phyloP scores from a whole-genome alignment of 2,329 filamentous ascomycete genomes.

The Diaporthe destruens region DNA sequence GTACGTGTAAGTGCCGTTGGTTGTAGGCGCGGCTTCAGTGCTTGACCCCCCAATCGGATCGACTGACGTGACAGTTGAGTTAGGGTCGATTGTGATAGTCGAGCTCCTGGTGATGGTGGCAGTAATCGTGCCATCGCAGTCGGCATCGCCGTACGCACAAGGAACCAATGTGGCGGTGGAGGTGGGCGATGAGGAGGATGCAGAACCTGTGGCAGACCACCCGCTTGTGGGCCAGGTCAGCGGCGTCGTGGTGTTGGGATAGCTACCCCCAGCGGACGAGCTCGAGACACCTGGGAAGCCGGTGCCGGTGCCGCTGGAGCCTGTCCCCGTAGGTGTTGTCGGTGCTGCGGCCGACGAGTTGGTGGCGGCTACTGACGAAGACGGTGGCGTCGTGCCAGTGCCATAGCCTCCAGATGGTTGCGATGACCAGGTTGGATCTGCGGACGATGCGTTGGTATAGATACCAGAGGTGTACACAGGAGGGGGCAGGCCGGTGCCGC shows the following conservation, averaged over 20 bases:
- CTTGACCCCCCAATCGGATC: constrained; percentile 1
- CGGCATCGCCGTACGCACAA: constrained; percentile 15
- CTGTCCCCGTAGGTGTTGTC: neutral
- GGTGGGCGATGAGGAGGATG: constrained; percentile 10
- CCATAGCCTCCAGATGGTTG: neutral
- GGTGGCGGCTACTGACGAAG: constrained; percentile 1
- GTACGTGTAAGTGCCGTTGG: neutral
- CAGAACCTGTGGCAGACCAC: constrained; percentile 35
- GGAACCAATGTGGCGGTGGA: constrained; percentile 1
- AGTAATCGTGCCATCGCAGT: constrained; percentile 20
- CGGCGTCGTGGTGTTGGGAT: constrained; percentile 34
- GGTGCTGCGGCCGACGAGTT: constrained; percentile 18
- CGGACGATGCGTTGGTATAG: constrained; percentile 34
- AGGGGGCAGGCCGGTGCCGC: constrained; percentile 19
- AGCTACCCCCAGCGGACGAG: constrained; percentile 12
- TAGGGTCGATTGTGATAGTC: constrained; percentile 2
- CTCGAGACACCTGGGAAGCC: constrained; percentile 11
- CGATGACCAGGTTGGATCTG: neutral
- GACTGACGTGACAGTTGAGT: constrained; percentile 17
- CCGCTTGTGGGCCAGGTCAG: constrained; percentile 35
- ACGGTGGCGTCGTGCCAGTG: constrained; percentile 13
- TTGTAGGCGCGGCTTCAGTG: neutral
- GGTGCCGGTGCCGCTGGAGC: constrained; percentile 21
- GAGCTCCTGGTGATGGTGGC: constrained; percentile 26
- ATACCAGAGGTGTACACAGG: constrained; percentile 10